Evolutionary conservation across 805 yeast species (phyloP).

Genomic region (Ogataea haglerorum): DNA sequence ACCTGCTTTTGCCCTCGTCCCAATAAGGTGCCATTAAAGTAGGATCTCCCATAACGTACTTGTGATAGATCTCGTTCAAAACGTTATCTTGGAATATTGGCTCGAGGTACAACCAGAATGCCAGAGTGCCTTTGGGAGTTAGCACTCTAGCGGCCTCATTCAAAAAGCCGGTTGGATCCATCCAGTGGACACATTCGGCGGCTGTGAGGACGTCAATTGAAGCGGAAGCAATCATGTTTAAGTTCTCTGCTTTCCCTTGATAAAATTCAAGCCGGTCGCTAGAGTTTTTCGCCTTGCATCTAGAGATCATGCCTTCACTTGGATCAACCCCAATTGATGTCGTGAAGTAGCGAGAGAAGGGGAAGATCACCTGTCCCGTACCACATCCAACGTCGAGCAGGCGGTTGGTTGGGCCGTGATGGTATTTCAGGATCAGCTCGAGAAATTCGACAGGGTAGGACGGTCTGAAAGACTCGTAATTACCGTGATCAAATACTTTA

Average conservation of each 20-base stretch:
- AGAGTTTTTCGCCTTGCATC: slow-evolving; percentile 32
- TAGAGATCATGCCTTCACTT: slow-evolving; percentile 52
- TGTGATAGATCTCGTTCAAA: slow-evolving; percentile 49
- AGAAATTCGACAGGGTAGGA: slow-evolving; percentile 53
- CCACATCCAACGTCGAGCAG: slow-evolving; percentile 74
- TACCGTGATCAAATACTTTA: slow-evolving; percentile 42
- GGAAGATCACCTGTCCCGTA: slow-evolving; percentile 68
- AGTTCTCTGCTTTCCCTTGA: slow-evolving; percentile 28
- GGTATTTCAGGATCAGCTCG: slow-evolving; percentile 36
- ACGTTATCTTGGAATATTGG: slow-evolving; percentile 49
- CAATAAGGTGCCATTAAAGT: slow-evolving; percentile 47
- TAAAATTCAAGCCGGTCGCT: slow-evolving; percentile 19
- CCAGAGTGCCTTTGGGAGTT: slow-evolving; percentile 60
- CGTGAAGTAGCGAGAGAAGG: slow-evolving; percentile 43
- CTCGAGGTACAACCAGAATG: slow-evolving; percentile 75
- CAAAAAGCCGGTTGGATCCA: slow-evolving; percentile 40
- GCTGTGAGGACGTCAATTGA: slow-evolving; percentile 64
- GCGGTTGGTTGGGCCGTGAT: slow-evolving; percentile 32
- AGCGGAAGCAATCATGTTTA: slow-evolving; percentile 18
- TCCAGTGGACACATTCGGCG: slow-evolving; percentile 83
- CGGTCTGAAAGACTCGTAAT: slow-evolving; percentile 59
- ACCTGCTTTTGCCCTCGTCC: slow-evolving; percentile 44
- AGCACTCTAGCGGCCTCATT: slow-evolving; percentile 47
- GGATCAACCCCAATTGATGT: slow-evolving; percentile 61
- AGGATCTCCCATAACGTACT: slow-evolving; percentile 48